These are phyloP conservation scores for Geranium brycei DNA, from an alignment of 345 rosid genomes.

Conservation along the genomic window DNA sequence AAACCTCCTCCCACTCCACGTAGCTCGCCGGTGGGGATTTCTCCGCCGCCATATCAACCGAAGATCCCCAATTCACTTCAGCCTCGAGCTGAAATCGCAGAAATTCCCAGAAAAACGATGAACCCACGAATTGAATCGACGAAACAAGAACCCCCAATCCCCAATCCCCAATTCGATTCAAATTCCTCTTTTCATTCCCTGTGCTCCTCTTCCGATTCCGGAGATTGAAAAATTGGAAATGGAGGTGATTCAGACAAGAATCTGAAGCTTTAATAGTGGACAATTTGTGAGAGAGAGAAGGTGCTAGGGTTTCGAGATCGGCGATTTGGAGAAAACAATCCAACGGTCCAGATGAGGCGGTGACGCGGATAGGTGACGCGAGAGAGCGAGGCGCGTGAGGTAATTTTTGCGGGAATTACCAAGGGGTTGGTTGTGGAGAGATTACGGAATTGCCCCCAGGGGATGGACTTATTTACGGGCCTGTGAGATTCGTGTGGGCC, in stretches of 20 bases:
- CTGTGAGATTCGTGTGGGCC: not conserved
- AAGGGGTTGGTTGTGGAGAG: not conserved
- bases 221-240: not conserved
- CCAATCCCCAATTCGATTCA: not conserved
- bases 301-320: conserved; percentile 39
- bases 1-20: conserved; percentile 62
- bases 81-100: not conserved
- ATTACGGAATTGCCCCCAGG: conserved; percentile 23
- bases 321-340: conserved; percentile 12
- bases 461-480: not conserved
- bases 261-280: not conserved
- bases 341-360: conserved; percentile 43
- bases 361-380: conserved; percentile 10
- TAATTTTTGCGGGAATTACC: conserved; percentile 16
- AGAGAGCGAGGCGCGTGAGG: conserved; percentile 2
- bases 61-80: conserved; percentile 6
- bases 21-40: conserved; percentile 28
- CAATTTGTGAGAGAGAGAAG: conserved; percentile 2
- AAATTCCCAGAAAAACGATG: not conserved
- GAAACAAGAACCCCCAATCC: not conserved
- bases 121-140: not conserved
- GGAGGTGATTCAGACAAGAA: conserved; percentile 3
- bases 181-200: not conserved
- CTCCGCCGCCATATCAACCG: conserved; percentile 5
- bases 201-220: not conserved